Conservation (phyloP, 2,329 filamentous ascomycete genomes). For the Rhytidhysteron rufulum region DNA sequence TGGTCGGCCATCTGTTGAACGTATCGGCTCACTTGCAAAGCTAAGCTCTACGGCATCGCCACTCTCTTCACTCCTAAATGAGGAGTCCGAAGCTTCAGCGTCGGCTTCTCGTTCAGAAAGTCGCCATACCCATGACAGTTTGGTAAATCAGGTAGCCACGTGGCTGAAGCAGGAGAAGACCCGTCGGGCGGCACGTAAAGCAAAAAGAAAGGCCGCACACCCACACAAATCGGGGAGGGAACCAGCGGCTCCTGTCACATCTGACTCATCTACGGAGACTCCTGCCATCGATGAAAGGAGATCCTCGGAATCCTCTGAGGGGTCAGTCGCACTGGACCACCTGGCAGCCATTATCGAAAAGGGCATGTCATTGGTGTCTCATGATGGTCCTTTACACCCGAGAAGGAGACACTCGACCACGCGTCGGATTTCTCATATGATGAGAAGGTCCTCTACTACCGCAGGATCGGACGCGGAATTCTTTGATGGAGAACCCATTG, state of each 20-base stretch:
- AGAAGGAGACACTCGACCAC: conserved; percentile 26
- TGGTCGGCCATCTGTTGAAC: conserved; percentile 38
- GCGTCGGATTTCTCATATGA: conserved; percentile 26
- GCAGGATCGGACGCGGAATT: conserved; percentile 83
- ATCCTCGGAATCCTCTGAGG: conserved; percentile 62
- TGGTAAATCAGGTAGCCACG: conserved; percentile 71
- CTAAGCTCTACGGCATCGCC: conserved; percentile 23
- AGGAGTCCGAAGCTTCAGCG: conserved; percentile 19
- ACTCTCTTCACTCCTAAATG: conserved; percentile 25
- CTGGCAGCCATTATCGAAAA: conserved; percentile 77
- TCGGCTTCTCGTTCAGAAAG: conserved; percentile 15
- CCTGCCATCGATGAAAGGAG: conserved; percentile 38
- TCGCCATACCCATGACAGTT: conserved; percentile 29
- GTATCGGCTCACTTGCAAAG: conserved; percentile 18
- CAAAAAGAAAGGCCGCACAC: conserved; percentile 47
- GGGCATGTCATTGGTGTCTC: conserved; percentile 48
- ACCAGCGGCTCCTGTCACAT: conserved; percentile 20
- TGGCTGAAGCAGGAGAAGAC: conserved; percentile 80
- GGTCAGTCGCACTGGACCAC: conserved; percentile 70
- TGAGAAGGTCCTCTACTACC: conserved; percentile 46
- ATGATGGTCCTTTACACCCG: conserved; percentile 35
- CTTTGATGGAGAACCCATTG: conserved; percentile 69
- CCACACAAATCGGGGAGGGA: conserved; percentile 42
- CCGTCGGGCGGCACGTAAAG: conserved; percentile 58
- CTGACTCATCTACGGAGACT: conserved; percentile 4